phyloP scores from a whole-genome alignment of 768 basidiomycete species.

The Suillus ampliporus region DNA sequence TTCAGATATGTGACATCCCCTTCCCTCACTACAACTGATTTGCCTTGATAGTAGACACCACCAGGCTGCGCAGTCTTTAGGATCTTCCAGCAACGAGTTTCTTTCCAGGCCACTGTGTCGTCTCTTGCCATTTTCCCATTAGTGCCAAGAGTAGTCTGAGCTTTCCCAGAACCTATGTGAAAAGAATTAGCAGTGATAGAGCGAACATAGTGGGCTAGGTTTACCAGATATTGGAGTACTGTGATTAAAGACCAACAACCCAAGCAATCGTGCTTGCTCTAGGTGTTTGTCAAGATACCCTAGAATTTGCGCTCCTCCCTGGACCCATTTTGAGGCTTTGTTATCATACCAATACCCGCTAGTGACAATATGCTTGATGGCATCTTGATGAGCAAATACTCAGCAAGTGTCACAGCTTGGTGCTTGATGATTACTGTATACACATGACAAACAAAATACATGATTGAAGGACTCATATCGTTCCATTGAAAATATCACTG shows the following conservation, averaged over 20 bases:
- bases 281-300: constrained; percentile 10
- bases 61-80: background rate
- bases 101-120: constrained; percentile 9
- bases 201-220: background rate
- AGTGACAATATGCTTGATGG: constrained; percentile 20
- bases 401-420: constrained; percentile 30
- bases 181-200: background rate
- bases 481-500: constrained; percentile 35
- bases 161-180: constrained; percentile 1
- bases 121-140: background rate
- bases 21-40: constrained; percentile 6
- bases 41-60: constrained; percentile 1
- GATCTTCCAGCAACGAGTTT: constrained; percentile 1
- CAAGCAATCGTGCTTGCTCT: constrained; percentile 9
- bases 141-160: constrained; percentile 6
- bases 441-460: constrained; percentile 27
- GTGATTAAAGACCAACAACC: background rate
- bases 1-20: constrained; percentile 9
- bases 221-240: constrained; percentile 3
- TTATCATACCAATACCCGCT: constrained; percentile 21
- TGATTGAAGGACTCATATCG: constrained; percentile 34
- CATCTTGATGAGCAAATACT: constrained; percentile 15
- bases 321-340: background rate
- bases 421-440: constrained; percentile 38
- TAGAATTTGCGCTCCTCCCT: constrained; percentile 3